These are phyloP conservation scores for Alloteropsis semialata DNA, from an alignment of 176 grass and related monocot genomes.

Conservation along the genomic window DNA sequence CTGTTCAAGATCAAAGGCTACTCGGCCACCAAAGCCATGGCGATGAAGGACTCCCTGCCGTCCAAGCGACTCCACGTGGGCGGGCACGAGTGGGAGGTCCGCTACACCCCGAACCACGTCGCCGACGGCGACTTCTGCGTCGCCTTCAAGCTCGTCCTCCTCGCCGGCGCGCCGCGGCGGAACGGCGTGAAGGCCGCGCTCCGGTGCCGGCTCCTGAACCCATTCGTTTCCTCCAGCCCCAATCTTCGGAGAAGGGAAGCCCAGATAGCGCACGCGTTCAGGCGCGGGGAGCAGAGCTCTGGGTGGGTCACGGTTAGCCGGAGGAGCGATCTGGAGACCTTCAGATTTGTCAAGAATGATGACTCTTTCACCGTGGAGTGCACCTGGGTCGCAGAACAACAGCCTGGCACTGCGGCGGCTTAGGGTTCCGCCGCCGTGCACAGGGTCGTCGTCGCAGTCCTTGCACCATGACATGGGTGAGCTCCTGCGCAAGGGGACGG, in stretches of 20 bases:
- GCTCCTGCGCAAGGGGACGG: neutral
- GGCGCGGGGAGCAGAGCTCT: neutral
- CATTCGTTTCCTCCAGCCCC: neutral
- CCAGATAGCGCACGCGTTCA: neutral
- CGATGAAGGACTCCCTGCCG: neutral
- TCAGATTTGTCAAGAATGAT: neutral
- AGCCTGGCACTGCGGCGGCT: neutral
- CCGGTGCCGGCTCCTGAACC: neutral
- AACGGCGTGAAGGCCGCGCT: neutral
- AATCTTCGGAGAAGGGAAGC: neutral
- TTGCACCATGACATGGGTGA: slow-evolving; percentile 12
- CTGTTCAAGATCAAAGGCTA: slow-evolving; percentile 37
- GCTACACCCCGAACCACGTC: slow-evolving; percentile 11
- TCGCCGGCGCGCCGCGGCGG: neutral
- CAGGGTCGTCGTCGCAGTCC: neutral
- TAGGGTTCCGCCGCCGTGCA: neutral
- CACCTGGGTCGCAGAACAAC: neutral
- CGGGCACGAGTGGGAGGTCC: slow-evolving; percentile 27
- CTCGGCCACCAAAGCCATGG: slow-evolving; percentile 6
- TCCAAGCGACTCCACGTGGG: slow-evolving; percentile 17
- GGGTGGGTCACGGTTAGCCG: neutral
- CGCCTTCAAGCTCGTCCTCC: neutral
- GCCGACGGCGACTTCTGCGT: neutral
- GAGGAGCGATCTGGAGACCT: neutral
- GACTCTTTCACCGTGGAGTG: slow-evolving; percentile 24